Conservation (phyloP, 345 rosid species). For the Triadica sebifera region DNA sequence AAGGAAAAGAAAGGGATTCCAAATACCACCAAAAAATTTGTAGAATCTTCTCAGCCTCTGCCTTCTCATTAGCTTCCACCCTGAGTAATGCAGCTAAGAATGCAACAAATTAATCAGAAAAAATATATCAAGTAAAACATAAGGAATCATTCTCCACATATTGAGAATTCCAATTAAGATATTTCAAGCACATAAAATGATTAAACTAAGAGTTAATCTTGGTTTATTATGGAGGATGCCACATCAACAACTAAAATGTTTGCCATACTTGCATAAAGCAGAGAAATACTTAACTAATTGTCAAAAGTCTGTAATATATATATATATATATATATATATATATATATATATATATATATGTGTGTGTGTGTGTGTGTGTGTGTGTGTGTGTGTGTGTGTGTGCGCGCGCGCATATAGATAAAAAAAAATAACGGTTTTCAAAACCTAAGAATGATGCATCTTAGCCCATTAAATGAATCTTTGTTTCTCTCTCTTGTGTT, state of each 20-base stretch:
- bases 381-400: too few relatives aligned
- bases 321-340: too few relatives aligned
- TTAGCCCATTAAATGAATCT: too few relatives aligned
- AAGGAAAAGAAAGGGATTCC: too few relatives aligned
- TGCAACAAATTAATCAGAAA: conserved; percentile 2
- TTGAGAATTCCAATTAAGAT: not conserved
- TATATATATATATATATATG: too few relatives aligned
- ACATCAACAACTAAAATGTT: not conserved
- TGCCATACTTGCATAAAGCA: not conserved
- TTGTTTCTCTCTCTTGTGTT: too few relatives aligned
- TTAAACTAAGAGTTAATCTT: not conserved
- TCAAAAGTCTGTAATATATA: too few relatives aligned
- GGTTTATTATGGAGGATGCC: not conserved
- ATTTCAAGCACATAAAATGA: not conserved
- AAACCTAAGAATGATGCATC: too few relatives aligned
- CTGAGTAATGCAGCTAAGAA: conserved; percentile 21
- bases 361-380: too few relatives aligned
- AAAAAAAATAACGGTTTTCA: too few relatives aligned
- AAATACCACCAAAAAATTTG: conserved; percentile 7
- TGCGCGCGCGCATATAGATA: too few relatives aligned
- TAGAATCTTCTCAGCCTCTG: conserved; percentile 25
- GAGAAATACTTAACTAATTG: not conserved
- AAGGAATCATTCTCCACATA: not conserved
- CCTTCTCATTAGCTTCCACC: conserved; percentile 23
- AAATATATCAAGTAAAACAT: not conserved